Conservation (phyloP, 1,284 basidiomycete species). For the Pholiota adiposa region DNA sequence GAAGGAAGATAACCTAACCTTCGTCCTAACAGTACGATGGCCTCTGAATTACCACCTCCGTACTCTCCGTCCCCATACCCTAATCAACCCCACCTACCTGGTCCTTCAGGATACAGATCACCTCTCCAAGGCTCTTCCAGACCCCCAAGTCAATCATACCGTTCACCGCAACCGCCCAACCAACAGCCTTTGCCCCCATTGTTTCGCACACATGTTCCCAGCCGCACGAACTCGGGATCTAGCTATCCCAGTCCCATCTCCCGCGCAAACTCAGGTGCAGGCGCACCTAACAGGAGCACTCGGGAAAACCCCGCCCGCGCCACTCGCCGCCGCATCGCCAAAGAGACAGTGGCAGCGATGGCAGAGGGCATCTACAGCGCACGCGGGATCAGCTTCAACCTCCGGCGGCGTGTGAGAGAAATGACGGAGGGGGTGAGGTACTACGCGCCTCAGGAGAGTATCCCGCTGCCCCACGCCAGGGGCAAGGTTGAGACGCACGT, state of each 20-base stretch:
- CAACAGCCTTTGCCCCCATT: not conserved
- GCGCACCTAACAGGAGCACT: not conserved
- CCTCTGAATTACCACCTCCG: not conserved
- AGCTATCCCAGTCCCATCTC: not conserved
- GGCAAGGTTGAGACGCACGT: not conserved
- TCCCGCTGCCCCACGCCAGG: not conserved
- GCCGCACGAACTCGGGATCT: not conserved
- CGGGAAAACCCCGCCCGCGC: not conserved
- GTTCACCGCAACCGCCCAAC: not conserved
- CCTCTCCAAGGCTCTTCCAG: not conserved
- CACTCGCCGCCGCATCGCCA: constrained; percentile 1
- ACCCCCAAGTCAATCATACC: not conserved
- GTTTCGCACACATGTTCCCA: not conserved
- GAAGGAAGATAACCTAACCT: not conserved
- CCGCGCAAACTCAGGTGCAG: not conserved
- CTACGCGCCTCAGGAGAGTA: not conserved
- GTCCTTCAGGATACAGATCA: not conserved
- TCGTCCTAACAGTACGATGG: not conserved
- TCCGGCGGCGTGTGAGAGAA: not conserved
- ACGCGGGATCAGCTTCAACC: not conserved
- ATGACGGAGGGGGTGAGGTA: not conserved
- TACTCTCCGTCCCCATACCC: not conserved
- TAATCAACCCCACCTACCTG: not conserved
- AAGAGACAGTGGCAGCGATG: constrained; percentile 3
- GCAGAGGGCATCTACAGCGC: not conserved